Base-by-base conservation (phyloP, 768 basidiomycete genomes). In the Hebeloma cylindrosporum region DNA sequence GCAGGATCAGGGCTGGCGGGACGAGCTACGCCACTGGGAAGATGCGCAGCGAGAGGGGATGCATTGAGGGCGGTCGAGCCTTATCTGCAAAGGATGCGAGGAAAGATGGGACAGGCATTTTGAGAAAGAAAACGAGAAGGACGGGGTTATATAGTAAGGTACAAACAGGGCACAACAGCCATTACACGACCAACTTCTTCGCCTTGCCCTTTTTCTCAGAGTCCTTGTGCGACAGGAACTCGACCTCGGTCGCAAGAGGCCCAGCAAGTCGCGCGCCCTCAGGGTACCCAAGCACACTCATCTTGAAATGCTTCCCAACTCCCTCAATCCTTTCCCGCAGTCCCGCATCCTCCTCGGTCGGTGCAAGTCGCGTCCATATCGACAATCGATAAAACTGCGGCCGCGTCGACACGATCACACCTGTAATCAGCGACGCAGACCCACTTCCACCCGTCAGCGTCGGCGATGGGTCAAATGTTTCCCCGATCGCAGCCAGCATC, bases 401-500 rank as follows among this genome's bases (percentile, higher is more conserved):
- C 53, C 96, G 86, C 32, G 90, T 85, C 4, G 91, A 94, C 34
- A 97, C 86, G 57, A 99, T 98, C 40, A 96, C 93, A 38, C 93
- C 93, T 0, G 94, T 97, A 55, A 87, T 85, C 54, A 91, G 71
- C 27, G 84, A 82, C 52, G 75, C 73, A 6, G 71, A 71, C 65
- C 65, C 38, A 53, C 61, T 51, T 52, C 75, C 50, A 63, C 72
- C 78, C 34, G 68, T 59, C 47, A 61, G 60, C 17, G 83, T 76
- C 36, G 90, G 77, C 42, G 83, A 79, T 11, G 94, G 92, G 67
- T 98, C 96, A 64, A 96, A 97, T 0, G 93, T 99, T 70, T 99
- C 96, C 41, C 96, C 96, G 54, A 99, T 99, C 33, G 95, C 96
- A 48, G 96, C 96, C 47, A 99, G 83, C 95, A 98, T 97, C 96